Base-by-base conservation (phyloP, 2,329 filamentous ascomycete species). In the Talaromyces sp. region DNA sequence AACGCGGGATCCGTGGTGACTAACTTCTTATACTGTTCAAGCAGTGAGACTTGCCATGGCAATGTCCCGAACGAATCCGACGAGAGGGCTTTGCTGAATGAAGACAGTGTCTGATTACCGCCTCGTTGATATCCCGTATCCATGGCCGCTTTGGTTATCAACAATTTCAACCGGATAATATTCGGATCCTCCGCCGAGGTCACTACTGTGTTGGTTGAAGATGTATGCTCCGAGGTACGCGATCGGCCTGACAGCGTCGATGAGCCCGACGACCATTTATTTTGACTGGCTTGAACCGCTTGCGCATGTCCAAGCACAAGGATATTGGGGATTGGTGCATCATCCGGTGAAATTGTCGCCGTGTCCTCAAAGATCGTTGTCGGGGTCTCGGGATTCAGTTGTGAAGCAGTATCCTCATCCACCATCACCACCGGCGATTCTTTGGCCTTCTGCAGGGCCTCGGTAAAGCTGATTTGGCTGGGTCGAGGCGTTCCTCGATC, bases 351-450 rank as follows among this genome's bases (percentile, higher is more conserved):
- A 3, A 89, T 85, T 0, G 89, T 91, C 66, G 94, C 87, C 0
- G 88, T 91, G 69, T 97, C 92, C 71, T 97, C 93, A 66, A 97
- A 97, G 64, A 97, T 91, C 4, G 92, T 97, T 0, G 93, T 93
- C 0, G 92, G 92, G 0, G 92, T 97, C 75, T 97, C 93, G 0
- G 92, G 92, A 4, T 78, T 73, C 7, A 64, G 63, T 46, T 64
- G 62, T 21, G 68, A 67, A 37, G 62, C 64, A 37, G 63, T 61
- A 57, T 68, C 67, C 9, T 64, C 62, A 28, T 65, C 63, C 19
- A 65, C 62, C 33, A 67, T 58, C 21, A 45, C 36, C n/a, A 45
- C 56, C 7, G 72, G 80, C 33, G 75, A 73, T 41, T 74, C 72
- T 7, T 77, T 76, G 10, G 78, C 76, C 64, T 84, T 79, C 52